phyloP scores from a whole-genome alignment of 2,329 filamentous ascomycete species.

The Talaromyces rugulosus region DNA sequence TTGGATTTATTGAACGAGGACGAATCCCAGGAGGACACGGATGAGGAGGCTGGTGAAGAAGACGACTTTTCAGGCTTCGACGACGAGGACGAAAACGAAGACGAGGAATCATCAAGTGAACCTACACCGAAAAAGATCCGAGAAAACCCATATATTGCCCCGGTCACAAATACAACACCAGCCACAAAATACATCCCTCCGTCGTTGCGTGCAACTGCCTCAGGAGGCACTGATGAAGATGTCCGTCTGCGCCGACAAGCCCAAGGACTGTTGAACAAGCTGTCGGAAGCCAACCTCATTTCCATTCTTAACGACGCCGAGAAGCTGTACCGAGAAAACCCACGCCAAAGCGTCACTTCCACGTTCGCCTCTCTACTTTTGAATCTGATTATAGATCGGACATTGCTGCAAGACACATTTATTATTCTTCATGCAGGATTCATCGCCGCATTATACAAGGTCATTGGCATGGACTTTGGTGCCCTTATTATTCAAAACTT shows the following conservation, averaged over 20 bases:
- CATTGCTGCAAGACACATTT: conserved; percentile 79
- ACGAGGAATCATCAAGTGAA: conserved; percentile 22
- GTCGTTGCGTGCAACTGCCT: conserved; percentile 65
- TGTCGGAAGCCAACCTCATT: conserved; percentile 86
- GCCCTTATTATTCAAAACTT: conserved; percentile 77
- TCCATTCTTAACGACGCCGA: conserved; percentile 80
- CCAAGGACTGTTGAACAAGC: conserved; percentile 84
- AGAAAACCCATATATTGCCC: conserved; percentile 89
- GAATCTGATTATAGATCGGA: conserved; percentile 72
- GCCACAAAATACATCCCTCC: conserved; percentile 78
- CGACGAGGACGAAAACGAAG: conserved; percentile 37
- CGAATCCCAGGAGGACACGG: conserved; percentile 25
- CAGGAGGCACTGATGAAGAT: conserved; percentile 60
- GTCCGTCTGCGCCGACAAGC: conserved; percentile 70
- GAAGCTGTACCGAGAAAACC: conserved; percentile 74
- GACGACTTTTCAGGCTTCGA: conserved; percentile 32
- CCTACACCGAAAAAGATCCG: conserved; percentile 42
- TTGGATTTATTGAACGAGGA: conserved; percentile 26
- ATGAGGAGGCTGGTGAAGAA: conserved; percentile 28
- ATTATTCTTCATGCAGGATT: conserved; percentile 89
- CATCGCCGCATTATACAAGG: conserved; percentile 78
- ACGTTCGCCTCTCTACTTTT: conserved; percentile 73
- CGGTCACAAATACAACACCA: conserved; percentile 45
- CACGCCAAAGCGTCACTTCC: conserved; percentile 83
- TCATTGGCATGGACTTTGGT: conserved; percentile 83